Evolutionary conservation across 495 filamentous ascomycete species (phyloP), one percentile per base, ranked within the genome.

Genomic region (Hamigera avellanea): DNA sequence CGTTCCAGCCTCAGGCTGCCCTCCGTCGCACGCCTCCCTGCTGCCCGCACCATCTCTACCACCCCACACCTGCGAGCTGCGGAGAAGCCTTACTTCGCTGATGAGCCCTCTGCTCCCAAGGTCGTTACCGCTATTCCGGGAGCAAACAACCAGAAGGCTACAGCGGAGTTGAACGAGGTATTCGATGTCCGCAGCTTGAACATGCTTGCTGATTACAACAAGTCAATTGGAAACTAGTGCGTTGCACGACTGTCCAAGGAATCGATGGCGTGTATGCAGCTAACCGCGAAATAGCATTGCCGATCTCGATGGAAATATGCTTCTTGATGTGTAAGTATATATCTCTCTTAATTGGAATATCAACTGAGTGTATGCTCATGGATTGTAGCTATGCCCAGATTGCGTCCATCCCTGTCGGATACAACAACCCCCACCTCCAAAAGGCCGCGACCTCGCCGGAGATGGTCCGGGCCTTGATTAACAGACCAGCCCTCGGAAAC

Each of bases 151-250:
- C 66, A 73, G 66, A 70, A 73, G 36, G 75, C 84, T 26, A 75
- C 83, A 50, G 72, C 75, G 38, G 68, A 82, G 50, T 67, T 98
- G 36, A 61, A 86, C 61, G 64, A 80, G 62, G 85, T 98, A 41
- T 98, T 94, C 52, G 91, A 98, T 56, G 89, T 86, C 1, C 75
- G 89, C 48, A 86, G 79, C 62, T 62, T 95, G 69, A 95, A 95
- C 69, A 88, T 95, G 81, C 54, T 94, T 46, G 71, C 81, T 41
- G 79, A 94, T 58, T 95, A 88, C 59, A 54, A 68, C 35, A 76
- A 80, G 59, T 74, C 70, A 35, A 52, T 64, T 50, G 74, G 73
- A 46, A 78, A 78, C 60, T 78, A 76, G 67, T 72, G 66, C 26
- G 66, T 41, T 25, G 33, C n/a, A 25, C 9, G 27, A 17, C 14